phyloP scores from a whole-genome alignment of 495 filamentous ascomycete species.

The Neurospora sp. region DNA sequence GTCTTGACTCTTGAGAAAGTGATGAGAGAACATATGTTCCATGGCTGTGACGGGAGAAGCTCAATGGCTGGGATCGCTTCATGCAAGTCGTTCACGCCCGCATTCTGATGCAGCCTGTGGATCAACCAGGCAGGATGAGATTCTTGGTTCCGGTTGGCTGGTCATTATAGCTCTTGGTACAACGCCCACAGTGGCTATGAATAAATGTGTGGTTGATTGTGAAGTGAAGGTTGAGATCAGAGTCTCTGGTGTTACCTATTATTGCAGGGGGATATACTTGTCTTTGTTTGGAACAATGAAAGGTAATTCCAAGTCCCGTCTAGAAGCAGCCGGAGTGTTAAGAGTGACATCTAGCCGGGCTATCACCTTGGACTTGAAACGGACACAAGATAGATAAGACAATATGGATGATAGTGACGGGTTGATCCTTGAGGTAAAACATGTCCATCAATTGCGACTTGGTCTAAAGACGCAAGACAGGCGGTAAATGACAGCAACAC shows the following conservation, averaged over 20 bases:
- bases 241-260: not conserved
- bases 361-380: not conserved
- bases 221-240: not conserved
- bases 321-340: not conserved
- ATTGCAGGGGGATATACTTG: not conserved
- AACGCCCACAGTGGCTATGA: not conserved
- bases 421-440: not conserved
- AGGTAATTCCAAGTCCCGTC: not conserved
- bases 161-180: not conserved
- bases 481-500: constrained; percentile 7
- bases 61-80: not conserved
- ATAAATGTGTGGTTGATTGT: not conserved
- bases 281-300: not conserved
- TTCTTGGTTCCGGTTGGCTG: not conserved
- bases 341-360: not conserved
- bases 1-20: not conserved
- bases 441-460: not conserved
- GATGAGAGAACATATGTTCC: not conserved
- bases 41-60: not conserved
- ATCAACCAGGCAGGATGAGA: not conserved
- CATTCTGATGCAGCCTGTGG: not conserved
- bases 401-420: not conserved
- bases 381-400: not conserved
- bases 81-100: not conserved
- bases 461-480: constrained; percentile 9